Percentiles rank a stretch among this genome's conserved stretches.
phyloP scores from a whole-genome alignment of 2,329 filamentous ascomycete species.

The Gaeumannomyces sp. region DNA sequence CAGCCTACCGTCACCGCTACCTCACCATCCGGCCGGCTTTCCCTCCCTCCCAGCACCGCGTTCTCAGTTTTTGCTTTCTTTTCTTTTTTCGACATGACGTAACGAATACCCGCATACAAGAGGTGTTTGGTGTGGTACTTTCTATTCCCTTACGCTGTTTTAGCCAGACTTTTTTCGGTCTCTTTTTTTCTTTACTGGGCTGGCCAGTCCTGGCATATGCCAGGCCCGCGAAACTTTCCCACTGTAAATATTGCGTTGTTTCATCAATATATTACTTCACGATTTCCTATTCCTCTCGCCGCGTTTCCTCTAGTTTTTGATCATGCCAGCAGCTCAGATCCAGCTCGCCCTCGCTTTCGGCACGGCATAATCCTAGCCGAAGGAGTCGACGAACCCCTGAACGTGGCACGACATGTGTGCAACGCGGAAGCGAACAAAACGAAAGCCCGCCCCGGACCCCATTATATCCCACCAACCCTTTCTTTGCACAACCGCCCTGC shows the following conservation, averaged over 20 bases:
- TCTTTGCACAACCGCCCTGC: too few relatives aligned
- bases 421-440: neutral
- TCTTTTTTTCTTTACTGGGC: neutral
- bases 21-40: too few relatives aligned
- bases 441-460: too few relatives aligned
- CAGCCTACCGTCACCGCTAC: too few relatives aligned
- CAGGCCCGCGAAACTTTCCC: neutral
- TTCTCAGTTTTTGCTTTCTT: too few relatives aligned
- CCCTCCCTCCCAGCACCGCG: too few relatives aligned
- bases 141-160: neutral
- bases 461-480: neutral
- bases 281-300: rapidly evolving
- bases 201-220: neutral
- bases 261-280: neutral
- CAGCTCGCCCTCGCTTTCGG: neutral
- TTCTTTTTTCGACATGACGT: neutral
- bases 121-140: neutral
- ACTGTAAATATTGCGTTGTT: neutral
- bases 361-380: neutral
- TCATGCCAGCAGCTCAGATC: neutral
- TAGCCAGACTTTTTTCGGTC: neutral
- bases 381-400: neutral
- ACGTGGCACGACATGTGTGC: neutral
- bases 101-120: neutral
- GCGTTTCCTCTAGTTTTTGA: neutral